Conservation (phyloP, 139 green algal genomes). For the Marvania coccoides region DNA sequence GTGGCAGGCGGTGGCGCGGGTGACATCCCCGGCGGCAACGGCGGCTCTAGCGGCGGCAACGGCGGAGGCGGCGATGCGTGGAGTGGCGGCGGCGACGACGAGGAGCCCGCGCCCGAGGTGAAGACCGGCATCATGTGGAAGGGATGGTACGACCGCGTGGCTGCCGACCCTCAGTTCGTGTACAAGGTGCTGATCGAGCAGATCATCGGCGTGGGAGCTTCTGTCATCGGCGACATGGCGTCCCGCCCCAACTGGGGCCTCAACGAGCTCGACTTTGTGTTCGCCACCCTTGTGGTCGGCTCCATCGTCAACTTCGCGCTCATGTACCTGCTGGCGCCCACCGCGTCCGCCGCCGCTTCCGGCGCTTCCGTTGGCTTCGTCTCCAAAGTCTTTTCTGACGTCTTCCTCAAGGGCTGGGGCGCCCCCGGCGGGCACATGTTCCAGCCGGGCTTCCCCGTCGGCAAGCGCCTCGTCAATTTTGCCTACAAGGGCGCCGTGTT, state of each 20-base stretch:
- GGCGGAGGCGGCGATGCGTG: conserved; percentile 1
- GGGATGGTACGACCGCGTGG: conserved; percentile 83
- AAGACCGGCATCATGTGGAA: conserved; percentile 37
- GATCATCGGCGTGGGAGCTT: conserved; percentile 86
- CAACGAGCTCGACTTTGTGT: conserved; percentile 97
- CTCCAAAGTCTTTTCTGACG: conserved; percentile 54
- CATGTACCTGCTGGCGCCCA: conserved; percentile 90
- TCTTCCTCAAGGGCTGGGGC: conserved; percentile 53
- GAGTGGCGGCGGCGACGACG: conserved; percentile 8
- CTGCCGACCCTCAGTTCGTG: conserved; percentile 78
- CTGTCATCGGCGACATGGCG: conserved; percentile 91
- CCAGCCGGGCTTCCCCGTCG: conserved; percentile 63
- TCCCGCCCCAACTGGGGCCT: conserved; percentile 89
- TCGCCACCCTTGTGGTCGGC: conserved; percentile 89
- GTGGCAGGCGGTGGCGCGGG: conserved; percentile 1
- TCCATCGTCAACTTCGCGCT: conserved; percentile 94
- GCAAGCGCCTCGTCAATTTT: conserved; percentile 61
- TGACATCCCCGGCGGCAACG: not conserved
- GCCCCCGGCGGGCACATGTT: conserved; percentile 89
- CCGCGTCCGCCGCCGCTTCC: conserved; percentile 31
- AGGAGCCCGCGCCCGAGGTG: not conserved
- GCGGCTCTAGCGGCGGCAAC: not conserved
- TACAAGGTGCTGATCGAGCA: conserved; percentile 91
- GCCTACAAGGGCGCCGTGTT: conserved; percentile 83
- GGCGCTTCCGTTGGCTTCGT: conserved; percentile 35